Base-by-base conservation (phyloP, 768 basidiomycete species). In the Kwoniella shandongensis region DNA sequence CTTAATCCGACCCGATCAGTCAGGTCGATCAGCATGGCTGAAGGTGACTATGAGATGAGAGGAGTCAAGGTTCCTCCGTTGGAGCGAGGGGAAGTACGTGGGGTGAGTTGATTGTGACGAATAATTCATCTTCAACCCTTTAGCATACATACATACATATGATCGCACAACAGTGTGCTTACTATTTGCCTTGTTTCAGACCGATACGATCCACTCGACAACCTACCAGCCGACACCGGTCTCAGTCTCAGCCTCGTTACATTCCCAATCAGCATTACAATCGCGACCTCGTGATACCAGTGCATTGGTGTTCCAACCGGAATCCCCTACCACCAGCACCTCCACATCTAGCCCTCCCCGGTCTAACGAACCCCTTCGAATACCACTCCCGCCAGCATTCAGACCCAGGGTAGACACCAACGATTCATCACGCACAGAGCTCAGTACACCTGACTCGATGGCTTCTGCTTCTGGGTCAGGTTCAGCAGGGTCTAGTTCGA, bases 301-400 rank as follows among this genome's bases (percentile, higher is more conserved):
- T 36, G 27, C 29, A n/a, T 45, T 45, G 44, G 35, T 54, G 45
- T 54, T 54, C 35, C 40, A 35, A 55, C 54, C 54, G 27, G 29
- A 13, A 6, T 30, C 41, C 3, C 36, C 17, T 38, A 30, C 35
- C 35, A 20, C 22, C n/a, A 12, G 27, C 39, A 13, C 23, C 1
- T 23, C 39, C 13, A 35, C 39, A 26, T 36, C 49, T 17, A 46
- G 36, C 26, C 22, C 32, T 13, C 38, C 46, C 12, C 50, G 42
- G 26, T 27, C 30, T 11, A n/a, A 51, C 38, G 56, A 58, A 51
- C 42, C 56, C 12, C 35, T 58, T n/a, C 36, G 25, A n/a, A 44
- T 51, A 27, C 44, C 56, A 49, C 44, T 27, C 23, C 46, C 50
- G 30, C 7, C 5, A 5, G 5, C 10, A 10, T 4, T 17, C 15